A percentile compares a stretch with the other conserved stretches of the same genome.
Conservation (phyloP, 106 monocot genomes). For the Dendrobium huoshanense region DNA sequence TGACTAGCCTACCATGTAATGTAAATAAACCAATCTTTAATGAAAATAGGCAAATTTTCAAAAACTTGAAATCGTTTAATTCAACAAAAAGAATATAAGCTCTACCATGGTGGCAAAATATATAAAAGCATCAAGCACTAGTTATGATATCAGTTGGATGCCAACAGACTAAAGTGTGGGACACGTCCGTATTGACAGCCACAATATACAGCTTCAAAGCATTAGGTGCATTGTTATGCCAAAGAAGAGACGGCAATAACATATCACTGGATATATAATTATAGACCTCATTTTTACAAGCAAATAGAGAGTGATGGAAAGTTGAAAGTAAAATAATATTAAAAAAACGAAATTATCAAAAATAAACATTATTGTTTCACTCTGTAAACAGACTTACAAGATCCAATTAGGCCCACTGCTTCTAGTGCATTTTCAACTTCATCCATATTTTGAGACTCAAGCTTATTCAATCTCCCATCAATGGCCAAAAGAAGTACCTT, state of each 20-base stretch:
- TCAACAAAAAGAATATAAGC: not conserved
- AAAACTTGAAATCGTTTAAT: not conserved
- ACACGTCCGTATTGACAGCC: not conserved
- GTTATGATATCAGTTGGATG: not conserved
- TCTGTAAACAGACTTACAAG: conserved; percentile 39
- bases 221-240: too few relatives aligned
- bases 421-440: conserved; percentile 81
- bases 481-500: conserved; percentile 45
- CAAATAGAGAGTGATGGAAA: not conserved
- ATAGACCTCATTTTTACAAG: not conserved
- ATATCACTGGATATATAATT: not conserved
- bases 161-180: not conserved
- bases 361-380: not conserved
- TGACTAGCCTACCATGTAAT: not conserved
- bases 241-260: not conserved
- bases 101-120: not conserved
- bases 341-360: not conserved
- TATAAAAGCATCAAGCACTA: not conserved
- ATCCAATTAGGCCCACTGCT: conserved; percentile 86
- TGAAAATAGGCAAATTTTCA: not conserved
- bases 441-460: conserved; percentile 43
- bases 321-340: not conserved
- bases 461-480: conserved; percentile 47
- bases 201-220: not conserved
- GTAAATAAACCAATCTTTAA: not conserved